Conservation (phyloP, 192 early-diverging fungal genomes). For the Linnemannia zychae region DNA sequence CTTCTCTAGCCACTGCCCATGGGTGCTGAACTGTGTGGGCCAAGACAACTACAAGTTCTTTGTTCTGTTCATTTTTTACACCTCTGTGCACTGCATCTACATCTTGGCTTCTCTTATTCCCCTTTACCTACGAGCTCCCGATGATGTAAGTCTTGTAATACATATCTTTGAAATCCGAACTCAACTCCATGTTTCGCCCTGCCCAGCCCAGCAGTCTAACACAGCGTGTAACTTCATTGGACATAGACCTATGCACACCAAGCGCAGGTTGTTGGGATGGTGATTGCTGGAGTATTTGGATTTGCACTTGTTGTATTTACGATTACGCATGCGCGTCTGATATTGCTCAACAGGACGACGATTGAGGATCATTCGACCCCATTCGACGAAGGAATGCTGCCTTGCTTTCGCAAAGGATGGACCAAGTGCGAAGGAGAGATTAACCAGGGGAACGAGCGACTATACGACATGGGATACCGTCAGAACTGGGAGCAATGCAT, state of each 20-base stretch:
- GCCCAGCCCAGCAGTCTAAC: not conserved
- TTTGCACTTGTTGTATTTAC: conserved; percentile 60
- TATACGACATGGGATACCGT: conserved; percentile 57
- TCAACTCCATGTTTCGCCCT: not conserved
- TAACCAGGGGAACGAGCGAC: conserved; percentile 48
- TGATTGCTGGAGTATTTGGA: conserved; percentile 56
- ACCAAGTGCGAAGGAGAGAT: conserved; percentile 49
- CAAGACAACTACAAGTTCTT: conserved; percentile 71
- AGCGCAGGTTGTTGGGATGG: conserved; percentile 28
- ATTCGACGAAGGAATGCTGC: conserved; percentile 51
- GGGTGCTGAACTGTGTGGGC: conserved; percentile 68
- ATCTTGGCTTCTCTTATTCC: conserved; percentile 54
- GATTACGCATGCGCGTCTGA: conserved; percentile 58
- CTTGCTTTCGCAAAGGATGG: conserved; percentile 54
- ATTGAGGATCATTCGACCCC: conserved; percentile 62
- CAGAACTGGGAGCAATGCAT: conserved; percentile 65
- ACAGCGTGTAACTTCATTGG: not conserved
- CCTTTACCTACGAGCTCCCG: conserved; percentile 25
- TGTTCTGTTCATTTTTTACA: conserved; percentile 65
- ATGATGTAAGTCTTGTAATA: conserved; percentile 25
- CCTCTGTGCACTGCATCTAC: conserved; percentile 60
- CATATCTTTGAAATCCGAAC: not conserved
- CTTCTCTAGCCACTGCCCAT: conserved; percentile 36
- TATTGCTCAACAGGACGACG: conserved; percentile 62
- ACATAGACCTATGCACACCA: conserved; percentile 41